Evolutionary conservation across 2,329 filamentous ascomycete species (phyloP), one percentile per base, ranked within the genome.

Genomic region (Monosporascus cannonballus): DNA sequence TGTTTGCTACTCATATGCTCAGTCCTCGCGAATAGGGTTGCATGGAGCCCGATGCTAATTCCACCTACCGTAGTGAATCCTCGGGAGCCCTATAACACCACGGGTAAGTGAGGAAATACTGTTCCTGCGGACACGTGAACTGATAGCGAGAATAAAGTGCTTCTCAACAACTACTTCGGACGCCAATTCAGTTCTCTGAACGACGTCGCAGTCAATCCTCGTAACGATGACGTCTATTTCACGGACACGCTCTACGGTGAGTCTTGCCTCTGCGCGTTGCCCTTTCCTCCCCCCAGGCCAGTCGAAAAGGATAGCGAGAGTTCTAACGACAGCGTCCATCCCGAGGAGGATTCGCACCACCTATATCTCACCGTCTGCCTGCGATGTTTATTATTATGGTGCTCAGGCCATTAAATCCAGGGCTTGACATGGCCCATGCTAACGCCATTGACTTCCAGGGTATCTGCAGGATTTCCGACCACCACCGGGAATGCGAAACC

Each of bases 191-290:
- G 76, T 62, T 84, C 80, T 0, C 66, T 84, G 11, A 85, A 85
- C 56, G 83, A 86, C 54, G 72, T 80, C 0, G 72, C 74, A 1
- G 62, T 81, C 51, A 75, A 84, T 57, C 73, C 80, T 30, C 63
- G 66, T 11, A 83, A 77, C 52, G 73, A 74, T n/a, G 75, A 81
- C 25, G 68, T 86, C n/a, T 86, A 83, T 70, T 85, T 86, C 59
- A 86, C 82, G 1, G 83, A 86, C 53, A 77, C 79, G 0, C 72
- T 76, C 7, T 86, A 86, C 57, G 83, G 80, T 47, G 20, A 47
- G 11, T 46, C 24, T 37, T n/a, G n/a, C 3, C 1, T 15, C 8
- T 37, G 11, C 22, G 6, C 17, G 9, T 20, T 48, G 30, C 27
- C 36, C 2, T 48, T 18, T 36, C n/a, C 8, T 6, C 25, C 30